These are phyloP conservation scores for Cubamyces sp. DNA, from an alignment of 768 basidiomycete species.

Conservation along the genomic window DNA sequence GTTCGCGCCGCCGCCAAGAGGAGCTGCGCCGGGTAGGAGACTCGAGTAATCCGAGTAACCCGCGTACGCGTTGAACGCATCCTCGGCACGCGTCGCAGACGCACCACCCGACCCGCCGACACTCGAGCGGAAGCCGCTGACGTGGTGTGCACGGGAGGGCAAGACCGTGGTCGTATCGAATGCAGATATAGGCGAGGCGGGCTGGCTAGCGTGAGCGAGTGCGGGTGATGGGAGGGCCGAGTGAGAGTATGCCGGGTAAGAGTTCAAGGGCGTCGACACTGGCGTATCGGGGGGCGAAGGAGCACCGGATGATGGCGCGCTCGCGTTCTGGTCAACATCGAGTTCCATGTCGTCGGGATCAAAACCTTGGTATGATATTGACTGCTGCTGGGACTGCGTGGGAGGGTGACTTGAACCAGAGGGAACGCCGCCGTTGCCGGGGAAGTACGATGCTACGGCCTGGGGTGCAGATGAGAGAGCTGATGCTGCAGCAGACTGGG, in stretches of 20 bases:
- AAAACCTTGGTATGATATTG: slow-evolving; percentile 46
- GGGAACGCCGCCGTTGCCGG: slow-evolving; percentile 16
- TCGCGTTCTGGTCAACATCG: slow-evolving; percentile 53
- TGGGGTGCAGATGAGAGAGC: slow-evolving; percentile 14
- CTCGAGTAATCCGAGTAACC: slow-evolving; percentile 69
- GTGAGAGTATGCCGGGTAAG: slow-evolving; percentile 35
- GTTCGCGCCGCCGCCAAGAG: slow-evolving; percentile 18
- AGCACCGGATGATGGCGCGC: slow-evolving; percentile 39
- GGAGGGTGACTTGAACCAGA: slow-evolving; percentile 24
- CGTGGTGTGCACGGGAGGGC: slow-evolving; percentile 44
- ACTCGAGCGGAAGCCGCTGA: slow-evolving; percentile 39
- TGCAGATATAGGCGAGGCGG: slow-evolving; percentile 46
- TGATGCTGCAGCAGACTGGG: slow-evolving; percentile 15
- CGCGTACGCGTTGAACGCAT: slow-evolving; percentile 72
- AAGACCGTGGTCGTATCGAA: slow-evolving; percentile 61
- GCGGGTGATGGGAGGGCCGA: slow-evolving; percentile 34
- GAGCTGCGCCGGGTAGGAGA: slow-evolving; percentile 54
- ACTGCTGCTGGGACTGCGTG: slow-evolving; percentile 20
- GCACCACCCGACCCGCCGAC: slow-evolving; percentile 34
- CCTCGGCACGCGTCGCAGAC: slow-evolving; percentile 40
- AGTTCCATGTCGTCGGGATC: slow-evolving; percentile 86
- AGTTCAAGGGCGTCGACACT: slow-evolving; percentile 45
- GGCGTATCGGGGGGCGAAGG: slow-evolving; percentile 50
- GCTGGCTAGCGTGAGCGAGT: slow-evolving; percentile 37
- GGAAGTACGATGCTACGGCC: slow-evolving; percentile 32